Base-by-base conservation (phyloP, 441 rosid genomes). In the Pelargonium citronellum region DNA sequence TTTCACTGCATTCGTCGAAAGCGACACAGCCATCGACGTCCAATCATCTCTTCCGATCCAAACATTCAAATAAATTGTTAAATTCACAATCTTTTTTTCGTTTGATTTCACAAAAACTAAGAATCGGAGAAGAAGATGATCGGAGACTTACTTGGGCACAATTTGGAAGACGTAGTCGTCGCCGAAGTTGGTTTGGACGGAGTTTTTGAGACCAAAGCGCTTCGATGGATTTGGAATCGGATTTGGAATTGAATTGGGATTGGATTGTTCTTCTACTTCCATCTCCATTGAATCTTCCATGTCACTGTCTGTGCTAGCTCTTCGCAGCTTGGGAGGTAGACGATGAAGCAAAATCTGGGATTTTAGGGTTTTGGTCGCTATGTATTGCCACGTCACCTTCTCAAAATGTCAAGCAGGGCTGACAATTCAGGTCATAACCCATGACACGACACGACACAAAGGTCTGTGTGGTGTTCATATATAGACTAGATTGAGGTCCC, bases 161-260 rank as follows among this genome's bases (percentile, higher is more conserved):
- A 94, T 87, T 81, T 94, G 90, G 86, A 94, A 90, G 74, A 91
- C 90, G 73, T 90, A 94, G 71, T 91, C 92, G 70, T 83, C 84
- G 71, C 93, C 94, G 80, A 90, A 91, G 69, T 87, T 94, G 73
- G 99, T 94, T 67, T 83, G 95, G n/a, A 94, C 86, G 0, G 87
- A 84, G 80, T 87, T 87, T 76, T 74, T 89, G 15, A 90, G 92
- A 11, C 87, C 95, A 71, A 86, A 87, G 69, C 81, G 80, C 76
- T 82, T 91, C 63, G 64, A 64, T 66, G 64, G 51, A 76, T 19
- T 65, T 58, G 15, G 37, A 49, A 2, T 16, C 4, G 7, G 82
- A 46, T 30, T 17, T 12, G 64, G 77, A 44, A 20, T 58, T 34
- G 22, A 46, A 27, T 22, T 22, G 65, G 51, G 61, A 13, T 57